Percentiles rank a stretch among this genome's conserved stretches.
phyloP scores from a whole-genome alignment of 1,284 basidiomycete species.

The Marasmius sp. region DNA sequence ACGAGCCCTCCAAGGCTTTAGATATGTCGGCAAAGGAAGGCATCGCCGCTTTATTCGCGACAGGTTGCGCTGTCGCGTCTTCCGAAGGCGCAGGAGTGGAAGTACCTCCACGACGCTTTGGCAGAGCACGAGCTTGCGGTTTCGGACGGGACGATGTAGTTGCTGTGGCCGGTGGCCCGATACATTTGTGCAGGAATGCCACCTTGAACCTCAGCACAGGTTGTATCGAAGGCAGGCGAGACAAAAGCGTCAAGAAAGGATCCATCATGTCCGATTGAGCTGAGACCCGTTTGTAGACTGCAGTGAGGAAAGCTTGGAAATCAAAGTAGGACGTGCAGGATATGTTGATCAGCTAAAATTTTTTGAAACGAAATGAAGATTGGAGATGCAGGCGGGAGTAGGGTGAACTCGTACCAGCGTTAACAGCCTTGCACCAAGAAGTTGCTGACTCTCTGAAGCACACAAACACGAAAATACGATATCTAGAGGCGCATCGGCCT shows the following conservation, averaged over 20 bases:
- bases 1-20: slow-evolving; percentile 26
- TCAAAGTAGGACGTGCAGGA: slow-evolving; percentile 49
- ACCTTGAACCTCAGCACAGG: slow-evolving; percentile 48
- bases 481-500: slow-evolving; percentile 56
- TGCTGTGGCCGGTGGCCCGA: slow-evolving; percentile 25
- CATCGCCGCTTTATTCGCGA: slow-evolving; percentile 24
- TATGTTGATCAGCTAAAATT: slow-evolving; percentile 54
- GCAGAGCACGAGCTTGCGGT: slow-evolving; percentile 33
- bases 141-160: slow-evolving; percentile 17
- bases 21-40: slow-evolving; percentile 35
- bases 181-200: slow-evolving; percentile 44
- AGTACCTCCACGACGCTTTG: slow-evolving; percentile 19
- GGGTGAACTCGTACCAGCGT: slow-evolving; percentile 40
- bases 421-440: slow-evolving; percentile 51
- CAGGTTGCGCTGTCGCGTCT: slow-evolving; percentile 19
- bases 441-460: slow-evolving; percentile 34
- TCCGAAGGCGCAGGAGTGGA: slow-evolving; percentile 13
- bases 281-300: slow-evolving; percentile 45
- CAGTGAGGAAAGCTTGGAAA: slow-evolving; percentile 45
- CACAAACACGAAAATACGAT: slow-evolving; percentile 54
- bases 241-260: slow-evolving; percentile 37
- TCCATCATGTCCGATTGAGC: slow-evolving; percentile 29
- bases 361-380: slow-evolving; percentile 4
- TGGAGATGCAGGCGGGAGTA: neutral
- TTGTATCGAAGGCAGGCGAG: slow-evolving; percentile 38